Conservation (phyloP, 495 filamentous ascomycete genomes). For the Astrocystis sublimbata region DNA sequence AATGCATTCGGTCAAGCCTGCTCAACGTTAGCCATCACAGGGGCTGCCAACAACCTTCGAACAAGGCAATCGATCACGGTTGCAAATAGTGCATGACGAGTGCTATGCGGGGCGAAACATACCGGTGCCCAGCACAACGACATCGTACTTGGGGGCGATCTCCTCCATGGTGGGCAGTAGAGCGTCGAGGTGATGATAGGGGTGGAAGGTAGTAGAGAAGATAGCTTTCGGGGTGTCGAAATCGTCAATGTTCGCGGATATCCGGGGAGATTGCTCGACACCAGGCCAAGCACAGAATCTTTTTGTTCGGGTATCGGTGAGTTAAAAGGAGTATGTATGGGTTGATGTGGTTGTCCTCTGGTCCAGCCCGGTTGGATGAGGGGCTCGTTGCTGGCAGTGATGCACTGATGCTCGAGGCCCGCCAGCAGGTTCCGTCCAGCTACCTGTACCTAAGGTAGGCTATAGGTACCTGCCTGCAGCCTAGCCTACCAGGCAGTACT, state of each 20-base stretch:
- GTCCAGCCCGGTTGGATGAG: conserved; percentile 12
- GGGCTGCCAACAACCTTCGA: conserved; percentile 16
- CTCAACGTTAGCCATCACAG: conserved; percentile 4
- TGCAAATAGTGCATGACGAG: conserved; percentile 25
- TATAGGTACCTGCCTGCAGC: too few relatives aligned
- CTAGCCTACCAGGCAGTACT: too few relatives aligned
- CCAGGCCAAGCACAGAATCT: conserved; percentile 1
- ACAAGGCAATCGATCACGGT: conserved; percentile 16
- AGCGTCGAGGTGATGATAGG: background rate
- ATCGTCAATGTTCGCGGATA: background rate
- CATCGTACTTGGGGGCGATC: conserved; percentile 95
- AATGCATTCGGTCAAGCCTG: conserved; percentile 97
- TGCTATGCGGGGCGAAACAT: conserved; percentile 40
- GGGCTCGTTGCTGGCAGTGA: conserved; percentile 16
- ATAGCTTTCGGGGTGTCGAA: conserved; percentile 1
- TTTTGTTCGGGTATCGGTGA: conserved; percentile 14
- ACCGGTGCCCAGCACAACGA: conserved; percentile 97
- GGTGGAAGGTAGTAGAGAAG: conserved; percentile 10
- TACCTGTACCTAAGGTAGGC: too few relatives aligned
- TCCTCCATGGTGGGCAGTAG: conserved; percentile 73
- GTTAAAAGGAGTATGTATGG: background rate
- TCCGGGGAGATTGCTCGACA: background rate
- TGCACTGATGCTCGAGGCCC: conserved; percentile 17
- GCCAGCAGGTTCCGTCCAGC: too few relatives aligned
- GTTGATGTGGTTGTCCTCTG: conserved; percentile 2